Percentiles rank a stretch among this genome's conserved stretches.
These are phyloP conservation scores for Rhodotorula diobovata DNA, from an alignment of 768 basidiomycete genomes.

Conservation along the genomic window DNA sequence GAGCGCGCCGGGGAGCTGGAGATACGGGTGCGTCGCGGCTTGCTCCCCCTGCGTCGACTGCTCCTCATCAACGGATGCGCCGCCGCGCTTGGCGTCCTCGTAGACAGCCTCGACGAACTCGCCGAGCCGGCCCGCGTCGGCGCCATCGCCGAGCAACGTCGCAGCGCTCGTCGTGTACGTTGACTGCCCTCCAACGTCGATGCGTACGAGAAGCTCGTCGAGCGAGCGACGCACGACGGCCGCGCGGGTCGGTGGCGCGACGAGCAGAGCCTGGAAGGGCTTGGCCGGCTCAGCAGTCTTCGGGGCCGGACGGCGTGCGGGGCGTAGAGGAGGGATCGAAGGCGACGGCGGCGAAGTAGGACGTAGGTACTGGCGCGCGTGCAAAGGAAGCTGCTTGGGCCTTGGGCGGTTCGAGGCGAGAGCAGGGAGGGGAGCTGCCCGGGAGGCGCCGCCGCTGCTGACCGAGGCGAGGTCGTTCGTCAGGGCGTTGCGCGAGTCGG, in stretches of 20 bases:
- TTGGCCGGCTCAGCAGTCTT: background rate
- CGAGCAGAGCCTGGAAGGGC: conserved; percentile 1
- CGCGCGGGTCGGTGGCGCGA: background rate
- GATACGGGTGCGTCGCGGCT: background rate
- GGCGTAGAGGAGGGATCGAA: background rate
- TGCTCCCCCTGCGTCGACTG: no score
- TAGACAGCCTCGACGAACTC: conserved; percentile 11
- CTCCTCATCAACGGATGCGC: background rate
- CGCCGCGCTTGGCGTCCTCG: background rate
- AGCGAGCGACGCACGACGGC: background rate
- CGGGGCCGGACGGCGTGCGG: background rate
- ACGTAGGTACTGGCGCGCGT: background rate
- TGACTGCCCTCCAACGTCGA: conserved; percentile 21
- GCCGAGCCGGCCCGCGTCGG: conserved; percentile 5
- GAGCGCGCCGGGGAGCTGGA: background rate
- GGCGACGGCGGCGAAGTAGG: background rate
- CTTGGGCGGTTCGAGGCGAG: background rate
- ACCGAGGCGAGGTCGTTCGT: background rate
- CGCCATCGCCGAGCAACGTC: background rate
- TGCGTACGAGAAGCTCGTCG: conserved; percentile 12
- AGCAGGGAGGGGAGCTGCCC: background rate
- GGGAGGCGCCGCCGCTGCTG: background rate
- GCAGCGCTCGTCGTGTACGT: conserved; percentile 17
- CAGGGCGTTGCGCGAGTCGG: conserved; percentile 24
- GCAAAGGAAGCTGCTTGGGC: conserved; percentile 9